phyloP scores from a whole-genome alignment of 1,284 basidiomycete genomes.

The Boletus albobrunnescens region DNA sequence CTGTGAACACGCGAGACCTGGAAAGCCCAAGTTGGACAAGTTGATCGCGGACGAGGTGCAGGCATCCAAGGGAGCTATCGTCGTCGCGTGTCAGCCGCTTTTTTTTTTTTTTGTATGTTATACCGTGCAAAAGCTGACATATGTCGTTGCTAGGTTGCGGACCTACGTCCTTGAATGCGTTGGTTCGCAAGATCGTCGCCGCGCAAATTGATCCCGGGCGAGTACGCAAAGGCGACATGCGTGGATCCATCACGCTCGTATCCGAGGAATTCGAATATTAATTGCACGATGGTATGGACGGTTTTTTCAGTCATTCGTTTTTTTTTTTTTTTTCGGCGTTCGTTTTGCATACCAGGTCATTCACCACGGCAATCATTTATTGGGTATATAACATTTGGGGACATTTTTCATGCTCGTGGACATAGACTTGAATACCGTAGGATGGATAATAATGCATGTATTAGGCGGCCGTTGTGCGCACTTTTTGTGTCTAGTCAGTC shows the following conservation, averaged over 20 bases:
- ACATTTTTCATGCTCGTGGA: not conserved
- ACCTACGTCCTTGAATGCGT: conserved; percentile 66
- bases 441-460: not conserved
- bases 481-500: no score
- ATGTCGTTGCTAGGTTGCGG: conserved; percentile 55
- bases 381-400: no score
- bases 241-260: conserved; percentile 58
- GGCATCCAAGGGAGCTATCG: conserved; percentile 50
- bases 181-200: conserved; percentile 67
- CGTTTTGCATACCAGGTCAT: conserved; percentile 17
- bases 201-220: conserved; percentile 56
- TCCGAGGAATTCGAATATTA: conserved; percentile 69
- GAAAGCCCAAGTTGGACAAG: conserved; percentile 68
- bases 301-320: not conserved
- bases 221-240: conserved; percentile 57
- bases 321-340: conserved; percentile 1
- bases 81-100: conserved; percentile 63
- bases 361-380: no score
- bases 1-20: conserved; percentile 67
- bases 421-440: no score
- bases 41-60: conserved; percentile 68
- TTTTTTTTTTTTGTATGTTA: no score
- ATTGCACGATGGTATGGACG: not conserved
- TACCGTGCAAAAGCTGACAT: not conserved
- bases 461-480: no score